Conservation (phyloP, 2,329 filamentous ascomycete genomes). For the Colletotrichum viniferum region DNA sequence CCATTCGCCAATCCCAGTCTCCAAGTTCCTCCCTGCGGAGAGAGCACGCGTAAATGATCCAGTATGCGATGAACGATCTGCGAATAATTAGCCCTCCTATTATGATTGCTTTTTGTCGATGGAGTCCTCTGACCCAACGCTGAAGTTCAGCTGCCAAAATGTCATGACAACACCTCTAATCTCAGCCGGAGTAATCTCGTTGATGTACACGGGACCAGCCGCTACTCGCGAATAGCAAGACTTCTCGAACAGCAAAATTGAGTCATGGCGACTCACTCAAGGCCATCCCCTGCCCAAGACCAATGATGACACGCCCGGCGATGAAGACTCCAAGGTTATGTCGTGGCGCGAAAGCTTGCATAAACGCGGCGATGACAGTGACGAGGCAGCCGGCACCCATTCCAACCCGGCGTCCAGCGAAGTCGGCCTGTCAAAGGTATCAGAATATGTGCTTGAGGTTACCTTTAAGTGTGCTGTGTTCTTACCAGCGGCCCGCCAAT, state of each 20-base stretch:
- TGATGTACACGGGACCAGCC: slow-evolving; percentile 73
- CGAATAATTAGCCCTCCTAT: background rate
- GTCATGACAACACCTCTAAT: slow-evolving; percentile 73
- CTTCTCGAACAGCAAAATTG: background rate
- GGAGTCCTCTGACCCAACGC: slow-evolving; percentile 49
- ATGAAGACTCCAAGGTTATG: slow-evolving; percentile 66
- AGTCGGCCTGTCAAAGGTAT: slow-evolving; percentile 48
- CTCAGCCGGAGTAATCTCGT: slow-evolving; percentile 66
- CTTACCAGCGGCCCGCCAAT: slow-evolving; percentile 64
- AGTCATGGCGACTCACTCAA: slow-evolving; percentile 49
- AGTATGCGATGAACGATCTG: slow-evolving; percentile 64
- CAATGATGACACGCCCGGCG: slow-evolving; percentile 66
- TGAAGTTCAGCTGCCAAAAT: slow-evolving; percentile 73
- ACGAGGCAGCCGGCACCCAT: slow-evolving; percentile 65
- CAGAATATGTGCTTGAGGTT: background rate
- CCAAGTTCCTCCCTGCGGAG: slow-evolving; percentile 60
- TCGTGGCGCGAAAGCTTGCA: slow-evolving; percentile 65
- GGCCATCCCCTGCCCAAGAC: slow-evolving; percentile 69
- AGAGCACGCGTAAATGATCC: slow-evolving; percentile 58
- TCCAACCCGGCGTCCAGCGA: slow-evolving; percentile 60
- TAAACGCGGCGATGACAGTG: slow-evolving; percentile 67
- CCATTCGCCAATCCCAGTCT: slow-evolving; percentile 75
- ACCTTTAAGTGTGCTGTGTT: background rate
- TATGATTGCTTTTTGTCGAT: background rate
- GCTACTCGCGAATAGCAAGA: slow-evolving; percentile 39